Conservation (phyloP, 371 early-diverging fungal genomes). For the Neoconidiobolus thromboides region DNA sequence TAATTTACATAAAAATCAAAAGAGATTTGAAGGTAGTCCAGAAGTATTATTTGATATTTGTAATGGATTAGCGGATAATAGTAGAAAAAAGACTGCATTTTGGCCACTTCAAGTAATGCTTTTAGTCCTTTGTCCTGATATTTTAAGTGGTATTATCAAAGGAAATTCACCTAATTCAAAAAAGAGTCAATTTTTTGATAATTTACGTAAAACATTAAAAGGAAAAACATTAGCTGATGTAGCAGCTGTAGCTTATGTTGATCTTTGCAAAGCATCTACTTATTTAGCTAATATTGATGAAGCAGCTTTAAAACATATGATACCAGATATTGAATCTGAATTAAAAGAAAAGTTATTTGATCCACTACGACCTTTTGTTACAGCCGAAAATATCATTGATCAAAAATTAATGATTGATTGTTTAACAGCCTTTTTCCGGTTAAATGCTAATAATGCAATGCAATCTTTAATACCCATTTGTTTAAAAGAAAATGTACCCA, state of each 20-base stretch:
- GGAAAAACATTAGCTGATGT: slow-evolving; percentile 44
- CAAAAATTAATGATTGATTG: slow-evolving; percentile 51
- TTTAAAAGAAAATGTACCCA: slow-evolving; percentile 40
- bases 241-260: slow-evolving; percentile 55
- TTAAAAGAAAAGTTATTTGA: slow-evolving; percentile 49
- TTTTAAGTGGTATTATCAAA: slow-evolving; percentile 23
- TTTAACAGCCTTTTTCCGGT: slow-evolving; percentile 48
- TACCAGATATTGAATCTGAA: slow-evolving; percentile 55
- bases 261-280: slow-evolving; percentile 57
- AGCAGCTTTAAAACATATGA: slow-evolving; percentile 39
- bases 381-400: slow-evolving; percentile 30
- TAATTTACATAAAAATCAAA: slow-evolving; percentile 39
- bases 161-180: background rate
- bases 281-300: slow-evolving; percentile 41
- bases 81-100: slow-evolving; percentile 38
- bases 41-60: slow-evolving; percentile 64
- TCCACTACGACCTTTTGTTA: slow-evolving; percentile 26
- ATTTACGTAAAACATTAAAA: slow-evolving; percentile 36
- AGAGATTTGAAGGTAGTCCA: slow-evolving; percentile 53
- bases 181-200: slow-evolving; percentile 37
- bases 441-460: slow-evolving; percentile 46
- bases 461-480: slow-evolving; percentile 45
- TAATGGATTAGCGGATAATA: slow-evolving; percentile 41
- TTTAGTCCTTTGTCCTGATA: slow-evolving; percentile 60
- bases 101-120: slow-evolving; percentile 77